phyloP scores from a whole-genome alignment of 2,329 filamentous ascomycete species.

The Fusarium sacchari region DNA sequence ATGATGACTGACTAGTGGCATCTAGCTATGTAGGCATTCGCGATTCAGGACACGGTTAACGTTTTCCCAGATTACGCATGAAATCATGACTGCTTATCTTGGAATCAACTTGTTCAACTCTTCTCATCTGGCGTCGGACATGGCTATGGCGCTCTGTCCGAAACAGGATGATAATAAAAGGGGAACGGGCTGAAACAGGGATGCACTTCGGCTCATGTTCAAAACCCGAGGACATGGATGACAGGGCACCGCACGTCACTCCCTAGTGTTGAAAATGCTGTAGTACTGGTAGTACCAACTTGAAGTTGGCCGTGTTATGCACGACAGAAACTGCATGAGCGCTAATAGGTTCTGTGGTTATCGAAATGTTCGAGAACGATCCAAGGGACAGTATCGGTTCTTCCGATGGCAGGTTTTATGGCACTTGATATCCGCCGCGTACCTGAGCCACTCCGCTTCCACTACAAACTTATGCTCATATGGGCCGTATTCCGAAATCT shows the following conservation, averaged over 20 bases:
- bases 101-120: neutral
- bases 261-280: slow-evolving; percentile 1
- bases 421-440: slow-evolving; percentile 5
- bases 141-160: slow-evolving; percentile 1
- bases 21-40: neutral
- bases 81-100: slow-evolving; percentile 15
- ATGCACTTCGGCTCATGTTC: slow-evolving; percentile 12
- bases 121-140: neutral
- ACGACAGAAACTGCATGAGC: slow-evolving; percentile 29
- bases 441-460: slow-evolving; percentile 20
- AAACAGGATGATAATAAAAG: slow-evolving; percentile 31
- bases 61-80: slow-evolving; percentile 26
- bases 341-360: slow-evolving; percentile 26
- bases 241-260: slow-evolving; percentile 12
- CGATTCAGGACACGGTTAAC: slow-evolving; percentile 26
- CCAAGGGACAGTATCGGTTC: slow-evolving; percentile 22
- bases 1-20: slow-evolving; percentile 12
- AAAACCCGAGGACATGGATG: slow-evolving; percentile 18
- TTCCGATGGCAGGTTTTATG: slow-evolving; percentile 2
- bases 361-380: slow-evolving; percentile 35
- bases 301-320: slow-evolving; percentile 12
- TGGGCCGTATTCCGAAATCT: slow-evolving; percentile 16
- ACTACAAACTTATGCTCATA: slow-evolving; percentile 18
- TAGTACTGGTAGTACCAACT: neutral
- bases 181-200: slow-evolving; percentile 35